Conservation (phyloP, 75 land plant genomes). For the Selaginella moellendorffii region DNA sequence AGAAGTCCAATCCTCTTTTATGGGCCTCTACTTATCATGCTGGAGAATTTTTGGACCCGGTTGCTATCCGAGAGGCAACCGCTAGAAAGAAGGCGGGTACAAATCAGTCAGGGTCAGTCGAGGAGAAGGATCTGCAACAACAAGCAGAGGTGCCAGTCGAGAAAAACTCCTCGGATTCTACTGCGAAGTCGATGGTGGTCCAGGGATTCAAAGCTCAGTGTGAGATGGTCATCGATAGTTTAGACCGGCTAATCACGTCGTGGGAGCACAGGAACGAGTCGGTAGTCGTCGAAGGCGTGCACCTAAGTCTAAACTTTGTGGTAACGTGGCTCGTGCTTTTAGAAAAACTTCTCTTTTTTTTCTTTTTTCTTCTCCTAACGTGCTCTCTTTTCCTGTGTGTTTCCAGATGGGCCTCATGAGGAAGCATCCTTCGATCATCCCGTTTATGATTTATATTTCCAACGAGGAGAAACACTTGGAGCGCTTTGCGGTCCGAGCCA, state of each 20-base stretch:
- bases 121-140: too few species aligned
- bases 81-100: too few species aligned
- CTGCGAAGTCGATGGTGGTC: constrained; percentile 53
- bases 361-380: too few species aligned
- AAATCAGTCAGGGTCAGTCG: too few species aligned
- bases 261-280: constrained; percentile 88
- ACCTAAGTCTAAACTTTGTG: constrained; percentile 89
- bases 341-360: too few species aligned
- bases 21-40: constrained; percentile 98
- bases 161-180: too few species aligned
- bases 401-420: constrained; percentile 98
- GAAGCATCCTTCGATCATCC: constrained; percentile 95
- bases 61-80: constrained; percentile 75
- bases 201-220: constrained; percentile 88
- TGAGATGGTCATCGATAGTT: constrained; percentile 97
- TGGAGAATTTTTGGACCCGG: constrained; percentile 79
- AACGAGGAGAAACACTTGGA: constrained; percentile 90
- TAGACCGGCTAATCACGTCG: constrained; percentile 75
- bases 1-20: constrained; percentile 68
- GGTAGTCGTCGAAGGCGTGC: constrained; percentile 89
- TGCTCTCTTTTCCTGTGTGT: too few species aligned
- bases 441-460: constrained; percentile 84
- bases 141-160: too few species aligned
- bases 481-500: constrained; percentile 93
- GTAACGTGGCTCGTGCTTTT: constrained; percentile 36